Evolutionary conservation across 1,139 yeast genomes (phyloP).

Genomic region (Hyphopichia fennica): DNA sequence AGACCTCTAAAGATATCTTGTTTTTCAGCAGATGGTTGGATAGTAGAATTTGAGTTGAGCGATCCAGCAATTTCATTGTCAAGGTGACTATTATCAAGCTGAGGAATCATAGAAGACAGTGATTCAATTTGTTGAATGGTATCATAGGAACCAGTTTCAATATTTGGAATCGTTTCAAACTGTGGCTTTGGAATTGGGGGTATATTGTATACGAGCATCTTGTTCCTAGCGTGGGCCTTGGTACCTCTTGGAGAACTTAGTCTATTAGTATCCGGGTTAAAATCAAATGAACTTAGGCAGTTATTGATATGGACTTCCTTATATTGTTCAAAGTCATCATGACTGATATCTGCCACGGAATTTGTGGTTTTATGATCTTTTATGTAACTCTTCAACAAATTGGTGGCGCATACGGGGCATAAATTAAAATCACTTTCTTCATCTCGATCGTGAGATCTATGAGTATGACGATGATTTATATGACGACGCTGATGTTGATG

Average conservation of each 20-base stretch:
- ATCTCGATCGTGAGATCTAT: constrained; percentile 11
- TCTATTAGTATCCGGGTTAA: constrained; percentile 59
- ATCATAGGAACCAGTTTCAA: constrained; percentile 14
- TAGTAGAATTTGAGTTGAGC: constrained; percentile 23
- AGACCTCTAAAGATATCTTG: constrained; percentile 15
- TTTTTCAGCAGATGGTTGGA: constrained; percentile 22
- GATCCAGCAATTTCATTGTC: constrained; percentile 19
- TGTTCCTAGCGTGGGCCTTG: constrained; percentile 47
- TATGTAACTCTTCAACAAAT: constrained; percentile 58
- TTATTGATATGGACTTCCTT: constrained; percentile 68
- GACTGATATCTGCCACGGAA: constrained; percentile 16
- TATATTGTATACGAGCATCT: constrained; percentile 83
- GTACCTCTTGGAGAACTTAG: constrained; percentile 29
- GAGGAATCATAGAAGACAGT: neutral
- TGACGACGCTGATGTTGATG: constrained; percentile 10
- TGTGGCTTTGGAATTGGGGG: constrained; percentile 53
- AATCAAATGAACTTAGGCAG: constrained; percentile 69
- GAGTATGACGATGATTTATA: constrained; percentile 6
- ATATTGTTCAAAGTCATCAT: constrained; percentile 42
- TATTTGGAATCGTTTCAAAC: constrained; percentile 33
- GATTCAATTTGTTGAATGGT: constrained; percentile 10
- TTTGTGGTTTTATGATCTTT: constrained; percentile 22
- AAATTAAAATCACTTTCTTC: constrained; percentile 34
- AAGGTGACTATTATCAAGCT: neutral
- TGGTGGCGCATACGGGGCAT: constrained; percentile 46